Percentiles rank a stretch among this genome's conserved stretches.
phyloP scores from a whole-genome alignment of 257 asterid genomes.

The Knoxia roxburghii region DNA sequence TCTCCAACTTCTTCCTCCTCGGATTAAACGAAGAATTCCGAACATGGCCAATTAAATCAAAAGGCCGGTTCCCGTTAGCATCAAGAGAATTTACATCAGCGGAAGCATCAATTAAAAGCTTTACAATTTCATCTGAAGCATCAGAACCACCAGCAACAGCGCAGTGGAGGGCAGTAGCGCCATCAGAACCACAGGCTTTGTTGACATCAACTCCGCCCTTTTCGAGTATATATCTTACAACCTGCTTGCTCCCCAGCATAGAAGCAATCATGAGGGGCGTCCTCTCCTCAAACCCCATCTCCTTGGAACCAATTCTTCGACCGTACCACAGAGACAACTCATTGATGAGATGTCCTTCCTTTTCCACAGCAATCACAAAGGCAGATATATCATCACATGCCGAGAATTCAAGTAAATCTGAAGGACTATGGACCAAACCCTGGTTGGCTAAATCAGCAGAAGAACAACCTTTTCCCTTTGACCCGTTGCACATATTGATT shows the following conservation, averaged over 20 bases:
- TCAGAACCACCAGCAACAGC: constrained; percentile 33
- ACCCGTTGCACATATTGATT: constrained; percentile 26
- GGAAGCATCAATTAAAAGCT: constrained; percentile 34
- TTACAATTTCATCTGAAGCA: constrained; percentile 24
- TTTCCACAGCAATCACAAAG: constrained; percentile 31
- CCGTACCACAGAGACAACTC: constrained; percentile 37
- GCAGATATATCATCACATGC: constrained; percentile 36
- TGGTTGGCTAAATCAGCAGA: constrained; percentile 21
- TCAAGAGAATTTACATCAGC: constrained; percentile 32
- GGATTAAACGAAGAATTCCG: constrained; percentile 14
- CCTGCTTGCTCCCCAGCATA: constrained; percentile 33
- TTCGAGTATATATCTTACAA: constrained; percentile 30
- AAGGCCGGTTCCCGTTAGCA: constrained; percentile 30
- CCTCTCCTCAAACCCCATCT: constrained; percentile 39
- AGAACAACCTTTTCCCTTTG: constrained; percentile 16
- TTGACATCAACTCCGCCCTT: constrained; percentile 31
- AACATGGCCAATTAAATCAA: constrained; percentile 21
- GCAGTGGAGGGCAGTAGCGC: constrained; percentile 41
- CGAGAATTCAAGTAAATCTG: constrained; percentile 31
- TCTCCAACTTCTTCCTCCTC: constrained; percentile 24
- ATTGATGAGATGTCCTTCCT: constrained; percentile 22
- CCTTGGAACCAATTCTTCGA: constrained; percentile 30
- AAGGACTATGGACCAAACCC: constrained; percentile 12
- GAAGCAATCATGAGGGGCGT: constrained; percentile 42
- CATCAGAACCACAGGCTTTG: constrained; percentile 33